Base-by-base conservation (phyloP, 1,139 yeast genomes). In the Yamadazyma triangularis region DNA sequence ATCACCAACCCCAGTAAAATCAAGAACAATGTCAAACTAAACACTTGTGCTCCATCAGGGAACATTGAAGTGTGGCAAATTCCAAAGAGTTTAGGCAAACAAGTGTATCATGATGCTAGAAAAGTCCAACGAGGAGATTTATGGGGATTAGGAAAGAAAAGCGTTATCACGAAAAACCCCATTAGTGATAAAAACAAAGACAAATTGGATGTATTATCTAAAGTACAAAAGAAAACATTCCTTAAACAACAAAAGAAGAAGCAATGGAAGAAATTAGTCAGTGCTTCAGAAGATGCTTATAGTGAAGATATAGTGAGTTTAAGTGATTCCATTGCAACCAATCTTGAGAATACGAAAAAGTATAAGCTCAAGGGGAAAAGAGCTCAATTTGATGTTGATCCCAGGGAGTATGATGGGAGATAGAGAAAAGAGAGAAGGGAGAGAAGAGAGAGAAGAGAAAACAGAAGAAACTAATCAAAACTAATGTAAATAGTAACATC, bases 31-130 rank as follows among this genome's bases (percentile, higher is more conserved):
- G 93, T 91, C 18, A 66, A 76, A 19, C 64, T 91, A 56, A 85
- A 80, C 38, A 75, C 88, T 2, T 88, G 96, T 64, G 77, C 89
- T 0, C 75, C 88, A 1, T 70, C 81, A 8, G 96, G 95, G 1
- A 69, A 73, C 29, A 60, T 88, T 28, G 96, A 89, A 56, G 77
- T 80, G 36, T 87, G 96, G 95, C 83, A 80, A 15, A 72, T 91
- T 4, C 84, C 97, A 1, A 84, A 81, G 51, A 79, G 95, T 15
- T 70, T 76, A 35, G 85, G 86, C 9, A 77, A 78, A 44, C 83
- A 79, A 42, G 77, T 68, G 2, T 91, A 87, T 48, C 94, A 86
- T 45, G 97, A 91, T 60, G 96, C 96, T 0, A 70, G 97, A 37
- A 89, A 91, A 53, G 76, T 86, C 0, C 61, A 58, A 23, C 74